Percentiles rank a stretch among this genome's conserved stretches.
These are phyloP conservation scores for Lumnitzera racemosa DNA, from an alignment of 345 rosid genomes.

Conservation along the genomic window DNA sequence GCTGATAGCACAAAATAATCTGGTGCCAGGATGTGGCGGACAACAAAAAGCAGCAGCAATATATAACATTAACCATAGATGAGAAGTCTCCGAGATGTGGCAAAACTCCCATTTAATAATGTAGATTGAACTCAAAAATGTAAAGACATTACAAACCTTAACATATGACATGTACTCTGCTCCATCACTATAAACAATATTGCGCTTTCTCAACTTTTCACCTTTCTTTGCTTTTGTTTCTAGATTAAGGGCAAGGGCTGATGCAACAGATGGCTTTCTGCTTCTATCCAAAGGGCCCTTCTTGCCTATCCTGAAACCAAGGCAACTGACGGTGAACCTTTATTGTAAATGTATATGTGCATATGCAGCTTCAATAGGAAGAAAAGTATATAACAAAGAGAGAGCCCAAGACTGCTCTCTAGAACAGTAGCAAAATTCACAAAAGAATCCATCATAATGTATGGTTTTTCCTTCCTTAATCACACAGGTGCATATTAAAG, in stretches of 20 bases:
- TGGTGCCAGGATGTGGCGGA: background rate
- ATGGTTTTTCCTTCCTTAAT: too few relatives aligned
- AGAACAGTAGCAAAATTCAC: too few relatives aligned
- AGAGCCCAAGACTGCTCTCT: too few relatives aligned
- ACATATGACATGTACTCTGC: slow-evolving; percentile 84
- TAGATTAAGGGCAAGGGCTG: slow-evolving; percentile 25
- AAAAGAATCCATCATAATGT: too few relatives aligned
- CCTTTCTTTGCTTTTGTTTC: slow-evolving; percentile 32
- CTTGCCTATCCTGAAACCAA: slow-evolving; percentile 37
- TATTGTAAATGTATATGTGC: background rate
- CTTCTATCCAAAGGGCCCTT: slow-evolving; percentile 31
- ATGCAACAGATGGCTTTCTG: slow-evolving; percentile 25
- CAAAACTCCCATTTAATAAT: background rate
- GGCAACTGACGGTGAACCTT: slow-evolving; percentile 13
- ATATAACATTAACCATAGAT: background rate
- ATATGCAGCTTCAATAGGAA: too few relatives aligned
- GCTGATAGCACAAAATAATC: background rate
- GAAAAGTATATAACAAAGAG: too few relatives aligned
- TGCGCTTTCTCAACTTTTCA: slow-evolving; percentile 41
- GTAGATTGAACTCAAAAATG: slow-evolving; percentile 4
- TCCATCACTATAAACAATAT: slow-evolving; percentile 57
- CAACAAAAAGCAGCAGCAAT: background rate
- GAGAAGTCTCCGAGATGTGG: background rate
- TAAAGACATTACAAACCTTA: slow-evolving; percentile 48
- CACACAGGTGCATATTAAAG: too few relatives aligned